Conservation (phyloP, 179 eudicot species). For the Dionaea muscipula region DNA sequence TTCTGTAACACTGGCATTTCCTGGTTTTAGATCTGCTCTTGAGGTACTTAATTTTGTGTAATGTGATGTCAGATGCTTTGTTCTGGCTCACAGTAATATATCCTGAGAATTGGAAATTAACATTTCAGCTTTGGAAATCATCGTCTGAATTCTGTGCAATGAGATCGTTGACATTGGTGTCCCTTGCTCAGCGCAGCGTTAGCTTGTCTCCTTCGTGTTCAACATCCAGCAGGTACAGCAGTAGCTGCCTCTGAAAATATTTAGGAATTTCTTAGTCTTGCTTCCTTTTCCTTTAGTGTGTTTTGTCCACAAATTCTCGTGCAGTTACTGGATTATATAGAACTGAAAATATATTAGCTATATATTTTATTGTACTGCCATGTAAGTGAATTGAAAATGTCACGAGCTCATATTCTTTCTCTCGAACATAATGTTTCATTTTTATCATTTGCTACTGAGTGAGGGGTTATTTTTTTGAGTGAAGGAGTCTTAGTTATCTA, state of each 20-base stretch:
- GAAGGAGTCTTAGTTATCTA: no score
- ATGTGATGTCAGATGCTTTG: slow-evolving; percentile 11
- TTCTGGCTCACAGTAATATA: slow-evolving; percentile 7
- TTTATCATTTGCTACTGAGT: no score
- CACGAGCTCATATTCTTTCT: no score
- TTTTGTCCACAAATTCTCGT: no score
- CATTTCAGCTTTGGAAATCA: slow-evolving; percentile 90
- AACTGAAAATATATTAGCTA: no score
- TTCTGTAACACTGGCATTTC: slow-evolving; percentile 72
- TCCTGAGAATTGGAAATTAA: slow-evolving; percentile 23
- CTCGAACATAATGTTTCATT: no score
- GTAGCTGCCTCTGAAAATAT: background rate
- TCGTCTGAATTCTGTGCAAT: slow-evolving; percentile 89
- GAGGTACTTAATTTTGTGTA: slow-evolving; percentile 47
- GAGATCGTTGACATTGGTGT: slow-evolving; percentile 78
- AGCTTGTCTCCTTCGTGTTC: slow-evolving; percentile 65
- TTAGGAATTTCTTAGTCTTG: background rate
- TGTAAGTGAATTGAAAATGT: no score
- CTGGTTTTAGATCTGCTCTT: slow-evolving; percentile 48
- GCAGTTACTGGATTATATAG: no score
- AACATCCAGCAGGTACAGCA: slow-evolving; percentile 59
- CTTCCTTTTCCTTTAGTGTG: slow-evolving; percentile 2
- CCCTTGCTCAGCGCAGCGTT: slow-evolving; percentile 80
- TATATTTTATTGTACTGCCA: no score
- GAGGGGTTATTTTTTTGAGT: no score